Conservation (phyloP, 75 land plant genomes). For the Cryptomeria japonica region DNA sequence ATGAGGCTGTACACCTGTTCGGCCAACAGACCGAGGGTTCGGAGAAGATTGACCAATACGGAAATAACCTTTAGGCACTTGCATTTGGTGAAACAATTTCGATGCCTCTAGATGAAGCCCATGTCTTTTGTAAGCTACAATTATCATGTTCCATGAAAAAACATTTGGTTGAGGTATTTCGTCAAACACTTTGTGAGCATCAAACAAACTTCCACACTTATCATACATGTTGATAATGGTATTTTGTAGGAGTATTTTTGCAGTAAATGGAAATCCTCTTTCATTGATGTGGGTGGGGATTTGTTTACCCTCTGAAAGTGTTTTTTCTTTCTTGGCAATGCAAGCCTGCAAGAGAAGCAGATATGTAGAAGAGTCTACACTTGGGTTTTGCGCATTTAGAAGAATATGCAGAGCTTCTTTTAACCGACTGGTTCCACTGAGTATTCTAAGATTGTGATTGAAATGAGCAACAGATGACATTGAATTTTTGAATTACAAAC, state of each 20-base stretch:
- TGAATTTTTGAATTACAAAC: too few relatives aligned
- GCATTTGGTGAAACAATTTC: conserved; percentile 11
- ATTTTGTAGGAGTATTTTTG: conserved; percentile 5
- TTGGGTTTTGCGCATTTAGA: too few relatives aligned
- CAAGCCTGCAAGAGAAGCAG: background rate
- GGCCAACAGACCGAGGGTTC: background rate
- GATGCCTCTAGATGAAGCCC: conserved; percentile 13
- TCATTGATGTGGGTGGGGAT: conserved; percentile 15
- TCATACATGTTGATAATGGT: too few relatives aligned
- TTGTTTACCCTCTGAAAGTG: conserved; percentile 14
- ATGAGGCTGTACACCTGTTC: background rate
- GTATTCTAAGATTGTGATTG: too few relatives aligned
- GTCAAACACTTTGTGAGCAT: too few relatives aligned
- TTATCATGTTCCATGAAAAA: too few relatives aligned
- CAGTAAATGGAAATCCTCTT: background rate
- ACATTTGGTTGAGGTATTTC: too few relatives aligned
- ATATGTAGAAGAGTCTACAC: background rate
- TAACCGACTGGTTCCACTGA: too few relatives aligned
- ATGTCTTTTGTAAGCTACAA: background rate
- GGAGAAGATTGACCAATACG: background rate
- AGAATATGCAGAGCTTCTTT: too few relatives aligned
- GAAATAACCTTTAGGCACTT: background rate
- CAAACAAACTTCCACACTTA: too few relatives aligned
- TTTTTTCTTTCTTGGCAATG: background rate
- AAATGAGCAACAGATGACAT: too few relatives aligned